Percentiles rank a stretch among this genome's conserved stretches.
phyloP scores from a whole-genome alignment of 352 stramenopile genomes.

The Phytophthora rubi region DNA sequence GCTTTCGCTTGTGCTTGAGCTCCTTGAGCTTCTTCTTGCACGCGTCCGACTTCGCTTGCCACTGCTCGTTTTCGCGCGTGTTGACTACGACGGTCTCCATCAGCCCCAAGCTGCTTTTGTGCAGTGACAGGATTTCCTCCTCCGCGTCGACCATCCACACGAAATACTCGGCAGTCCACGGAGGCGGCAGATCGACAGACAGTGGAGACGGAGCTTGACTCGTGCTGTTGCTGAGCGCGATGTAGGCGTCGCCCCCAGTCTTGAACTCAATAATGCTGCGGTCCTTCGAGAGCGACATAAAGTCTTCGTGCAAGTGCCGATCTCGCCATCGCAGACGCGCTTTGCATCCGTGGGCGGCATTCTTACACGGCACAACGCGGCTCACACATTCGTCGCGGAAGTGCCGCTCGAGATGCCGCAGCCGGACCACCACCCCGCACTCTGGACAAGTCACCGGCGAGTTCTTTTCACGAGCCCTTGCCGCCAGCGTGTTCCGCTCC shows the following conservation, averaged over 20 bases:
- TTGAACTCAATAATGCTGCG: conserved; percentile 61
- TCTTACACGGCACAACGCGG: conserved; percentile 72
- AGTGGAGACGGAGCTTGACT: conserved; percentile 6
- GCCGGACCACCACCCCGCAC: conserved; percentile 50
- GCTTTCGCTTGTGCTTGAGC: conserved; percentile 50
- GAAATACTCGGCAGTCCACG: conserved; percentile 78
- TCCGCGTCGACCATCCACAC: conserved; percentile 58
- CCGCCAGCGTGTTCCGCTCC: conserved; percentile 61
- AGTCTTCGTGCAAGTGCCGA: conserved; percentile 73
- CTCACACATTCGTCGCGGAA: conserved; percentile 59
- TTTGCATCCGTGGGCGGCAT: conserved; percentile 67
- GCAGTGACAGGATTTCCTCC: conserved; percentile 61
- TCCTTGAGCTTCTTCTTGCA: conserved; percentile 65
- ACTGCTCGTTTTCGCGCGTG: conserved; percentile 47
- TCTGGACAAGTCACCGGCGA: conserved; percentile 49
- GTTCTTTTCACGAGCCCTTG: conserved; percentile 57
- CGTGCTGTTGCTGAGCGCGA: conserved; percentile 41
- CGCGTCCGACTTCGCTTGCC: conserved; percentile 43
- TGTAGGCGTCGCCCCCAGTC: conserved; percentile 51
- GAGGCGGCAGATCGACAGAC: conserved; percentile 51
- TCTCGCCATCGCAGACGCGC: conserved; percentile 67
- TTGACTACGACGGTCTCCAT: conserved; percentile 46
- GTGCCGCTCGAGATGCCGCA: conserved; percentile 51
- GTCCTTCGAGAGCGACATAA: conserved; percentile 50
- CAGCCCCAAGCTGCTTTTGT: conserved; percentile 45